A percentile compares a stretch with the other conserved stretches of the same genome.
Conservation (phyloP, 116 monocot species). For the Cymodocea nodosa region DNA sequence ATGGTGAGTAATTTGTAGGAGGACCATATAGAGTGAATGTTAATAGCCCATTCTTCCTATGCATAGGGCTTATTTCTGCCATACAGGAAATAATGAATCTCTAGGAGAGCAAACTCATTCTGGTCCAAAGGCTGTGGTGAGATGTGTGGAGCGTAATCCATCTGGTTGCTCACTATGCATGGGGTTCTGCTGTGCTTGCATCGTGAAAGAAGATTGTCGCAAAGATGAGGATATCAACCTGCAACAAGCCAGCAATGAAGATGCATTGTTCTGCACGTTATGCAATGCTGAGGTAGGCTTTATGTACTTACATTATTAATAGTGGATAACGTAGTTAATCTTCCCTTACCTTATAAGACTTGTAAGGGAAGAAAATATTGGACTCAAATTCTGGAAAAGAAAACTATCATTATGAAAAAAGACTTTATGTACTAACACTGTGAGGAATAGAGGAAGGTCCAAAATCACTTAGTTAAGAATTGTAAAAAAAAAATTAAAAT, state of each 20-base stretch:
- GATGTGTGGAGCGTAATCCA: conserved; percentile 13
- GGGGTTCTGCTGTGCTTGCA: conserved; percentile 36
- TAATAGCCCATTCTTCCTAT: background rate
- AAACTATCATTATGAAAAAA: too few relatives aligned
- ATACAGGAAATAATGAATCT: background rate
- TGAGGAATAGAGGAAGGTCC: too few relatives aligned
- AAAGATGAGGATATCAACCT: conserved; percentile 20
- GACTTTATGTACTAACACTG: too few relatives aligned
- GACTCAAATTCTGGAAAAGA: too few relatives aligned
- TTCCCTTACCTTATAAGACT: too few relatives aligned
- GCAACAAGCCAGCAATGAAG: conserved; percentile 31
- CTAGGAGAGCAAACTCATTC: conserved; percentile 20
- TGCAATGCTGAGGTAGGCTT: conserved; percentile 80
- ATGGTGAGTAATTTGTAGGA: conserved; percentile 1
- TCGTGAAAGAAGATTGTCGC: conserved; percentile 65
- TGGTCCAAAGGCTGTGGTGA: conserved; percentile 15
- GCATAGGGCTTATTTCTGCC: background rate
- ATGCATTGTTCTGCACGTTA: conserved; percentile 58
- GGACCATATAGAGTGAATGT: background rate
- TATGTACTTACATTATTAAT: background rate
- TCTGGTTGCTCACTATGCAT: conserved; percentile 15
- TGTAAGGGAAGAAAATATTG: too few relatives aligned
- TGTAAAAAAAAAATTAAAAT: too few relatives aligned
- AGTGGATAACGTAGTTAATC: too few relatives aligned
- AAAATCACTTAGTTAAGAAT: too few relatives aligned